Evolutionary conservation across 805 yeast species (phyloP).

Genomic region (Zygosaccharomyces bisporus): DNA sequence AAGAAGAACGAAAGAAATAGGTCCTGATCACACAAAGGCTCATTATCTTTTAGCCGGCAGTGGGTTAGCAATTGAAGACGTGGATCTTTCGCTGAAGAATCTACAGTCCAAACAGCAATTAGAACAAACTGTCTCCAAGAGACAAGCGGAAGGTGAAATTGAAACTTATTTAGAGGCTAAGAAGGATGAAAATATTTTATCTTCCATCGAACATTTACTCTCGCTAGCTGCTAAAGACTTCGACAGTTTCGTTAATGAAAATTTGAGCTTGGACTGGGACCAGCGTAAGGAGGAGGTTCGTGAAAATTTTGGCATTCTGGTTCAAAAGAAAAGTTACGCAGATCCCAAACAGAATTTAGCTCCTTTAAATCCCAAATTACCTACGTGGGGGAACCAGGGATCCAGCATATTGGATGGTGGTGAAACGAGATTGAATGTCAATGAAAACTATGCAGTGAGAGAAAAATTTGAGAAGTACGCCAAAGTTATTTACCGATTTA

Average conservation of each 20-base stretch:
- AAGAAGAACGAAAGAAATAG: conserved; percentile 43
- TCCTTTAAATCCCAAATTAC: conserved; percentile 18
- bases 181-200: conserved; percentile 76
- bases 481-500: conserved; percentile 62
- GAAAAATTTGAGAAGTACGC: conserved; percentile 73
- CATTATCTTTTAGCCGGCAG: conserved; percentile 88
- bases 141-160: conserved; percentile 40
- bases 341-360: conserved; percentile 14
- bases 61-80: conserved; percentile 82
- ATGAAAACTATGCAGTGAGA: conserved; percentile 40
- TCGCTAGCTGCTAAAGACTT: conserved; percentile 75
- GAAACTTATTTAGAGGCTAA: conserved; percentile 63
- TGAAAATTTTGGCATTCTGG: conserved; percentile 60
- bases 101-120: conserved; percentile 42
- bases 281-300: conserved; percentile 69
- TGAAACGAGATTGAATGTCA: conserved; percentile 41
- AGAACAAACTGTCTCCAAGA: conserved; percentile 23
- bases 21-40: conserved; percentile 55
- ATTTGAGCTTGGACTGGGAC: conserved; percentile 80
- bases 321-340: conserved; percentile 30
- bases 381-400: conserved; percentile 33
- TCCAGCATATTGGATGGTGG: conserved; percentile 29
- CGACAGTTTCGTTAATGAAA: conserved; percentile 68
- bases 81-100: conserved; percentile 53
- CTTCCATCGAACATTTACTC: conserved; percentile 79